phyloP scores from a whole-genome alignment of 768 basidiomycete genomes.

The Mycena floridula region DNA sequence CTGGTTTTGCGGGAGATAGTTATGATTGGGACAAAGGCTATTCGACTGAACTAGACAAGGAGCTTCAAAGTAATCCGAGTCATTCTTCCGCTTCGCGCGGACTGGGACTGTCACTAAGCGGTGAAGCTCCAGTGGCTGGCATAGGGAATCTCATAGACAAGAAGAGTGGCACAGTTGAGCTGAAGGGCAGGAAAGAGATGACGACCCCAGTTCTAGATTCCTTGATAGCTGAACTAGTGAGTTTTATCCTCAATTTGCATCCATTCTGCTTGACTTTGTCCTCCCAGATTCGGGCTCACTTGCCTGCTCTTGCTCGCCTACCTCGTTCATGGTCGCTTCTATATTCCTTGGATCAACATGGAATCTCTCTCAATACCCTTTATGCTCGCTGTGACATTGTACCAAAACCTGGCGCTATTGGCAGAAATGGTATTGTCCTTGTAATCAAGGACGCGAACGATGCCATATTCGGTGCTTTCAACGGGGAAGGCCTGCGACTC shows the following conservation, averaged over 20 bases:
- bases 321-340: constrained; percentile 69
- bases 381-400: constrained; percentile 57
- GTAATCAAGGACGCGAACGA: constrained; percentile 60
- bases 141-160: constrained; percentile 45
- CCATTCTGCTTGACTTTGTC: not conserved
- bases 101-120: constrained; percentile 3
- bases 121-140: constrained; percentile 8
- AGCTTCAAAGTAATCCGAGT: no score
- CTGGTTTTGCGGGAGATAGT: constrained; percentile 65
- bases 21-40: constrained; percentile 66
- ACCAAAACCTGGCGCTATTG: constrained; percentile 20
- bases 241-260: constrained; percentile 16
- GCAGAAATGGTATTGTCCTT: constrained; percentile 45
- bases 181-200: constrained; percentile 48
- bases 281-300: constrained; percentile 56
- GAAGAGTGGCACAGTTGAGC: constrained; percentile 40
- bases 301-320: constrained; percentile 72
- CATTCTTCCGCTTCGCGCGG: not conserved
- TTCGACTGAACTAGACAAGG: constrained; percentile 40
- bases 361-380: constrained; percentile 86
- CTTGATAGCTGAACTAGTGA: constrained; percentile 55
- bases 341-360: constrained; percentile 93
- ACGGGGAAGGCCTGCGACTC: constrained; percentile 63
- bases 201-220: constrained; percentile 48
- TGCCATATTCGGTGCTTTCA: constrained; percentile 74